A percentile compares a stretch with the other conserved stretches of the same genome.
Conservation (phyloP, 208 protist species). For the Trypanosoma platydactyli region DNA sequence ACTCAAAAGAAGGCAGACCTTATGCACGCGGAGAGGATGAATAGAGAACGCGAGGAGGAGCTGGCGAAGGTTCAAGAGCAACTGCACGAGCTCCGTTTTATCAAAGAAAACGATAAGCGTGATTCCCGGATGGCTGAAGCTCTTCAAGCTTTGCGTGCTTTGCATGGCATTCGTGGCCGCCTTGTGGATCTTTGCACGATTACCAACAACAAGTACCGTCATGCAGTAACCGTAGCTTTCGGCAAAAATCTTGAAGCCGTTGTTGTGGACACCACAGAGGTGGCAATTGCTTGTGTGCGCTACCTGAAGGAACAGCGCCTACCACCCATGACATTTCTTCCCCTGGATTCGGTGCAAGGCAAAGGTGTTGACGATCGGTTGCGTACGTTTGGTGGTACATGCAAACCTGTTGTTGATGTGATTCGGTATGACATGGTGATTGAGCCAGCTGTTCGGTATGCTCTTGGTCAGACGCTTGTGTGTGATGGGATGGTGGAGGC, state of each 20-base stretch:
- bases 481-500: slow-evolving; percentile 95
- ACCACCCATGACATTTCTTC: slow-evolving; percentile 95
- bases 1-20: slow-evolving; percentile 37
- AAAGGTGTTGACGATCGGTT: slow-evolving; percentile 91
- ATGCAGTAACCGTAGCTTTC: slow-evolving; percentile 95
- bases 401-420: slow-evolving; percentile 93
- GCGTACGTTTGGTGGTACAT: slow-evolving; percentile 88
- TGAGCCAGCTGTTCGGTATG: slow-evolving; percentile 92
- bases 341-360: slow-evolving; percentile 90
- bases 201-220: slow-evolving; percentile 87
- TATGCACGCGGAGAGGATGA: slow-evolving; percentile 50
- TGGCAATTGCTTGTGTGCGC: slow-evolving; percentile 93
- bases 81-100: slow-evolving; percentile 79
- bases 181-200: slow-evolving; percentile 94
- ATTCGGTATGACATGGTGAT: slow-evolving; percentile 86
- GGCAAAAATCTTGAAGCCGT: slow-evolving; percentile 96
- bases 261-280: slow-evolving; percentile 94
- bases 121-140: slow-evolving; percentile 73
- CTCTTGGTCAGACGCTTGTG: slow-evolving; percentile 95
- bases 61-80: slow-evolving; percentile 89
- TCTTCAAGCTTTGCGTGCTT: slow-evolving; percentile 87
- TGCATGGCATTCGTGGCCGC: slow-evolving; percentile 90
- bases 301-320: slow-evolving; percentile 96
- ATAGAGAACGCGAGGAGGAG: slow-evolving; percentile 69
- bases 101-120: slow-evolving; percentile 84